Evolutionary conservation across 306 rosid species (phyloP).

Genomic region (Fragaria nilgerrensis): DNA sequence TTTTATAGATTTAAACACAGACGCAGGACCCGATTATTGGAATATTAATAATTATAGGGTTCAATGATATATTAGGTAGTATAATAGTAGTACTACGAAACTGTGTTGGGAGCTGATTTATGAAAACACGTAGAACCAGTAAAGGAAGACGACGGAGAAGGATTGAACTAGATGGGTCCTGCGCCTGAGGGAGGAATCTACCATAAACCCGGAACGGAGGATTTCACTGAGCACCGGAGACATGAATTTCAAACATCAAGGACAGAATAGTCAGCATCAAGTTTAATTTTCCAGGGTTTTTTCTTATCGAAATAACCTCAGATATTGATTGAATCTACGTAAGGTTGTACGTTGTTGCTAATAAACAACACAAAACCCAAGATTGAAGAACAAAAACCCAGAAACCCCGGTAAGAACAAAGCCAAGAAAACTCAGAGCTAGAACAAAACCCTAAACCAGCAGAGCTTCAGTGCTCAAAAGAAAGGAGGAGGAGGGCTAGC

Average conservation of each 20-base stretch:
- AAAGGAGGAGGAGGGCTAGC: neutral
- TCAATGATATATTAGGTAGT: neutral
- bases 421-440: neutral
- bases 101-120: conserved; percentile 12
- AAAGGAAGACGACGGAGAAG: conserved; percentile 84
- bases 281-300: neutral
- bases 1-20: neutral
- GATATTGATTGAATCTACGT: neutral
- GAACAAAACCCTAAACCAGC: neutral
- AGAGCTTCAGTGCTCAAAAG: conserved; percentile 6
- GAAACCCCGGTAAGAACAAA: neutral
- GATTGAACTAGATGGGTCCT: conserved; percentile 91
- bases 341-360: neutral
- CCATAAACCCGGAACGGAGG: conserved; percentile 85
- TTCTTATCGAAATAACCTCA: neutral
- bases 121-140: conserved; percentile 95
- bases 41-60: neutral
- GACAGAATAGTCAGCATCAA: conserved; percentile 34
- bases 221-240: conserved; percentile 94
- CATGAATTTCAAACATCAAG: conserved; percentile 72
- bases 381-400: conserved; percentile 1
- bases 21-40: conserved; percentile 26
- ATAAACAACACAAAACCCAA: conserved; percentile 8
- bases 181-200: conserved; percentile 73
- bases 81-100: conserved; percentile 10